Percentiles rank a stretch among this genome's conserved stretches.
Conservation (phyloP, 768 basidiomycete genomes). For the Suillus subalutaceus region DNA sequence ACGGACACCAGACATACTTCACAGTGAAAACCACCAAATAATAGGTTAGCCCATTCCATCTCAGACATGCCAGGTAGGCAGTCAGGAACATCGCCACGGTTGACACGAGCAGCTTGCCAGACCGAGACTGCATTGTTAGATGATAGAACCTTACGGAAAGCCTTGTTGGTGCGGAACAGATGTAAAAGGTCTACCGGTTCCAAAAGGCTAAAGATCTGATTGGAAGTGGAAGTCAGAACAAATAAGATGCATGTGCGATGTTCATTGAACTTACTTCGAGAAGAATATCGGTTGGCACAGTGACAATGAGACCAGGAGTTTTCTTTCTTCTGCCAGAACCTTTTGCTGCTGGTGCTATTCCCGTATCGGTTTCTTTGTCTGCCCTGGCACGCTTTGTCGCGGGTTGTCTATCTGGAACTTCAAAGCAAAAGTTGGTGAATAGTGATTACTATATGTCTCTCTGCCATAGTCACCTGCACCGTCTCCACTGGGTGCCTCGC, state of each 20-base stretch:
- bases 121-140: conserved; percentile 21
- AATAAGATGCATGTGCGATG: not conserved
- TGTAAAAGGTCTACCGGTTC: conserved; percentile 34
- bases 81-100: conserved; percentile 21
- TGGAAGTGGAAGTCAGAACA: not conserved
- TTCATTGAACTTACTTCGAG: conserved; percentile 23
- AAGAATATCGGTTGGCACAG: conserved; percentile 31
- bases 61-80: conserved; percentile 28
- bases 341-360: not conserved
- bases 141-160: conserved; percentile 29
- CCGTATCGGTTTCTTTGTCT: not conserved
- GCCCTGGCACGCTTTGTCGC: not conserved
- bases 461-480: not conserved
- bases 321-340: conserved; percentile 6
- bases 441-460: not conserved
- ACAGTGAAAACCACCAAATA: conserved; percentile 25
- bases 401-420: conserved; percentile 1
- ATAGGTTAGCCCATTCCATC: conserved; percentile 27
- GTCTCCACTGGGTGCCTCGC: not conserved
- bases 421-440: not conserved
- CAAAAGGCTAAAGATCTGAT: conserved; percentile 31
- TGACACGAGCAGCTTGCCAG: conserved; percentile 25
- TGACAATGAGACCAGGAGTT: conserved; percentile 14
- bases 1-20: conserved; percentile 15
- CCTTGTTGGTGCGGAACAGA: conserved; percentile 30